Base-by-base conservation (phyloP, 305 asterid species). In the Rubia tinctorum region DNA sequence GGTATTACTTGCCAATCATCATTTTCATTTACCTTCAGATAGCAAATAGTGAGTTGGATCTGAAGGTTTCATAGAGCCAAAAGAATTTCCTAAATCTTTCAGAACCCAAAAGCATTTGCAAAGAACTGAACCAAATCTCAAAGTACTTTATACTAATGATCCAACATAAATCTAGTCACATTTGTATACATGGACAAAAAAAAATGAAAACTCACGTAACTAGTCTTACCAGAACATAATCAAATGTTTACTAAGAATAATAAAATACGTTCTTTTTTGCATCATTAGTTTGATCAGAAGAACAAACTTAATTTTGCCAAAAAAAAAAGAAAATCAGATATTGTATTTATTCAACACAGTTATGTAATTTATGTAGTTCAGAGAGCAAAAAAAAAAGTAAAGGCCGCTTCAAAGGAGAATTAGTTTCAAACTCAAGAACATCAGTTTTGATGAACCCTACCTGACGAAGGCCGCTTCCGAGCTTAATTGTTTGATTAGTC, bases 381-480 rank as follows among this genome's bases (percentile, higher is more conserved):
- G n/a, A n/a, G n/a, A n/a, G n/a, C n/a, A n/a, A n/a, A n/a, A n/a
- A n/a, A n/a, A 37, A 12, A 8, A 6, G 1, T 7, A 61, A 73
- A 63, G 30, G 8, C 14, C n/a, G n/a, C n/a, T n/a, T n/a, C n/a
- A n/a, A 0, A 23, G 15, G 15, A 62, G 11, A 4, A 15, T 39
- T 18, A 59, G 22, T 17, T 51, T 51, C 58, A 51, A 51, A 7
- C 8, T n/a, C n/a, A n/a, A n/a, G n/a, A n/a, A n/a, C 18, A 68
- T 10, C 17, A 49, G 58, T 20, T 15, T 47, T 13, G 49, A 25
- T 22, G 77, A 84, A 77, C 74, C 78, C 79, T 63, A 95, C 98
- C 98, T 94, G 99, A 66, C 84, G 90, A 75, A 94, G 96, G 80
- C 99, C 98, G 51, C 95, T 82, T 68, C 98, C 97, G 12, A 94